Base-by-base conservation (phyloP, 768 basidiomycete species). In the Baorangia bicolor region DNA sequence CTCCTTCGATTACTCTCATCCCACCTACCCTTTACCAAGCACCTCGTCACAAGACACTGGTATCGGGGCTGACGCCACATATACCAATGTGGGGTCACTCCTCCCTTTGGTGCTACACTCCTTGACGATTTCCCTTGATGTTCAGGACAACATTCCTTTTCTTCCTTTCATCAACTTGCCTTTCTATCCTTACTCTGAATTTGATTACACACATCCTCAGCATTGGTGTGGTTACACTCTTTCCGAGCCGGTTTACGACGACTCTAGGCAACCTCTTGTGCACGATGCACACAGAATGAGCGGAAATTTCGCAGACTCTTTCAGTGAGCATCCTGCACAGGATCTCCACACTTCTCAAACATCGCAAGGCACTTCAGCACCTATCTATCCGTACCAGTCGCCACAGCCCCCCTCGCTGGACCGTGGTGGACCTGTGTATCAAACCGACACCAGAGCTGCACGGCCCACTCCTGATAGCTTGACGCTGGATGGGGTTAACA, bases 71-170 rank as follows among this genome's bases (percentile, higher is more conserved):
- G 48, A 49, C 51, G 38, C 59, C 55, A 57, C 55, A 1, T 51
- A 48, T 42, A 28, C 13, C 11, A 14, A 58, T 45, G 66, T 67
- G 14, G 9, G 49, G 13, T 28, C 38, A 14, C 18, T 25, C 12
- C 18, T 44, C 18, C 20, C 4, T 46, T 37, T 49, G n/a, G 16
- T 28, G 13, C 21, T 18, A 41, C 41, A 27, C 20, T 30, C 5
- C 2, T 30, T 59, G 39, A 58, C 20, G 6, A 28, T 30, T 18
- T 18, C 31, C 28, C 10, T 48, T 39, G 41, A 12, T 35, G 12
- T 28, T 16, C 43, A 67, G 66, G 49, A 46, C 37, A 3, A 46
- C 44, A n/a, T 10, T 45, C 53, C 11, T 48, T 53, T 39, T 14
- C n/a, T 39, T n/a, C 23, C 28, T 21, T 40, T 47, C 2, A 0